Evolutionary conservation across 1,284 basidiomycete genomes (phyloP).

Genomic region (Thelephora terrestris): DNA sequence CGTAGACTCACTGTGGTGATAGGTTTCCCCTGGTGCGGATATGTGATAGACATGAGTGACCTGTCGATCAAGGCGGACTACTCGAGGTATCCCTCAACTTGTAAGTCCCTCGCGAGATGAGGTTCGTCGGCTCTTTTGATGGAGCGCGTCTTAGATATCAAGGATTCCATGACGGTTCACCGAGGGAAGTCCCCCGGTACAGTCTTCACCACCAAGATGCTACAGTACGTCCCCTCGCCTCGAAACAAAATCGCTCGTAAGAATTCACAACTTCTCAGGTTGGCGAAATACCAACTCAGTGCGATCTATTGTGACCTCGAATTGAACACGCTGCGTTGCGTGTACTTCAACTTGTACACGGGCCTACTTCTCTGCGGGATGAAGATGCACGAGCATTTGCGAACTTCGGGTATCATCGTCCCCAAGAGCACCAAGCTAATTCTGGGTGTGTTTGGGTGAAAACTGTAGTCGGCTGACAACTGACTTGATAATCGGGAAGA

Average conservation of each 20-base stretch:
- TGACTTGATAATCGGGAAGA: slow-evolving; percentile 25
- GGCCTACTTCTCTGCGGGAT: slow-evolving; percentile 80
- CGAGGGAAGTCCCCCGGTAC: slow-evolving; percentile 47
- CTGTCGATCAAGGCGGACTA: slow-evolving; percentile 75
- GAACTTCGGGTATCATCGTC: slow-evolving; percentile 42
- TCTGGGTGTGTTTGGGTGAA: slow-evolving; percentile 32
- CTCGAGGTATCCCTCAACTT: slow-evolving; percentile 46
- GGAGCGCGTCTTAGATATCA: slow-evolving; percentile 32
- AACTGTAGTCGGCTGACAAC: background rate
- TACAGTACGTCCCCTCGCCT: slow-evolving; percentile 40
- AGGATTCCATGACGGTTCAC: slow-evolving; percentile 56
- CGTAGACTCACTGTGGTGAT: slow-evolving; percentile 4
- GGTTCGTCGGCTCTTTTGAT: background rate
- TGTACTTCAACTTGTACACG: slow-evolving; percentile 80
- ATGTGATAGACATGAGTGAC: slow-evolving; percentile 62
- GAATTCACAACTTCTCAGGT: slow-evolving; percentile 26
- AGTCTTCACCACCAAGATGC: slow-evolving; percentile 56
- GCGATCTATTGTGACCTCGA: slow-evolving; percentile 68
- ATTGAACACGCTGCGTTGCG: slow-evolving; percentile 55
- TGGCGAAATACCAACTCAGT: slow-evolving; percentile 60
- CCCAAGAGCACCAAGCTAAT: slow-evolving; percentile 38
- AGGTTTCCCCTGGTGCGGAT: slow-evolving; percentile 92
- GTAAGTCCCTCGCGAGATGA: slow-evolving; percentile 30
- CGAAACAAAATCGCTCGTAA: slow-evolving; percentile 6
- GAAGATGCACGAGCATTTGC: slow-evolving; percentile 82